Conservation (phyloP, 2,329 filamentous ascomycete genomes). For the Ceratocystis albifundus region DNA sequence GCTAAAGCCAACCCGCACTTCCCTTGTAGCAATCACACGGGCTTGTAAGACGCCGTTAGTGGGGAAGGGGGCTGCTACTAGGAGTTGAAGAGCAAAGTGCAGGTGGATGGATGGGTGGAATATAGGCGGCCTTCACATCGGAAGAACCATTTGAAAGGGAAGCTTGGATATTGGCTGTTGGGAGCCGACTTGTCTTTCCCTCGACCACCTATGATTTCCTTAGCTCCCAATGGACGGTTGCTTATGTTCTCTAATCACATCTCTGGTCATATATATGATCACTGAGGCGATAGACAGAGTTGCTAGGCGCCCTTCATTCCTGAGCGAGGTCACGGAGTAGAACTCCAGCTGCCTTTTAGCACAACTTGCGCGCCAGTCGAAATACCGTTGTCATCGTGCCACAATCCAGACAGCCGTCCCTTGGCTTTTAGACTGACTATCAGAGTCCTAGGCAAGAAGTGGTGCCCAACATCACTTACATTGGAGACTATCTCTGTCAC, state of each 20-base stretch:
- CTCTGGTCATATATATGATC: slow-evolving; percentile 22
- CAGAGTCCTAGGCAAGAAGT: not conserved
- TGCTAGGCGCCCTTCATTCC: slow-evolving; percentile 23
- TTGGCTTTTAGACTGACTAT: slow-evolving; percentile 12
- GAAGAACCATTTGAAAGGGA: slow-evolving; percentile 13
- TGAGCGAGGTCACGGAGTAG: slow-evolving; percentile 7
- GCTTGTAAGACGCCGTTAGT: not conserved
- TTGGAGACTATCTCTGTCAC: not conserved
- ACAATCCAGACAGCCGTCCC: slow-evolving; percentile 21
- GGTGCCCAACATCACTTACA: not conserved
- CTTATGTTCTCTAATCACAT: slow-evolving; percentile 16
- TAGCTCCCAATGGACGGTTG: not conserved
- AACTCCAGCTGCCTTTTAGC: not conserved
- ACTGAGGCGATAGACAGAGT: slow-evolving; percentile 13
- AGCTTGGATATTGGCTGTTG: slow-evolving; percentile 19
- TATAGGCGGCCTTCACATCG: not conserved
- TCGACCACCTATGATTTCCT: slow-evolving; percentile 13
- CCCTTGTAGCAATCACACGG: not conserved
- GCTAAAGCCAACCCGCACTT: not conserved
- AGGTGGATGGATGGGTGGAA: not conserved
- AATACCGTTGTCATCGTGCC: slow-evolving; percentile 21
- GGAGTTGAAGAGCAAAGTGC: not conserved
- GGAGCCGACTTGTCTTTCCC: slow-evolving; percentile 14
- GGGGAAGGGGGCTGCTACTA: not conserved
- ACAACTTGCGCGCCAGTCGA: slow-evolving; percentile 17